These are phyloP conservation scores for Chalaropsis thielavioides DNA, from an alignment of 2,329 filamentous ascomycete species.

Conservation along the genomic window DNA sequence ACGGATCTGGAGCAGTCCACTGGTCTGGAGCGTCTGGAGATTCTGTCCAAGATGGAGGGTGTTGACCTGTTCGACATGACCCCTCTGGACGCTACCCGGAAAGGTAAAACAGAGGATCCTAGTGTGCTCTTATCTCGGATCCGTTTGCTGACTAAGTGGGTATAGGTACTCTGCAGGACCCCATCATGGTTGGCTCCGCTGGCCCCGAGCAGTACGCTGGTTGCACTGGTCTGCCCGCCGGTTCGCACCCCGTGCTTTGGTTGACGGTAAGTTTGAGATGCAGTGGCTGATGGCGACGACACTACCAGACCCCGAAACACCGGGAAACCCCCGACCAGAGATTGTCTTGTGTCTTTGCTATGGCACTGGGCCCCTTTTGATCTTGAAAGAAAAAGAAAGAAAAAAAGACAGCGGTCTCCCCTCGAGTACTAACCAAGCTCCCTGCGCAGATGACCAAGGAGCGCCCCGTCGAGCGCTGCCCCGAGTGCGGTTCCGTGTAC, in stretches of 20 bases:
- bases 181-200: constrained; percentile 78
- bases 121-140: not conserved
- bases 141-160: not conserved
- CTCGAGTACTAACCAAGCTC: not conserved
- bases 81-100: constrained; percentile 79
- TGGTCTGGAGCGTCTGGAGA: constrained; percentile 95
- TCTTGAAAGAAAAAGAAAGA: not conserved
- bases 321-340: not conserved
- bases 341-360: not conserved
- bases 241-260: constrained; percentile 86
- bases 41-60: constrained; percentile 98
- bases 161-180: constrained; percentile 71
- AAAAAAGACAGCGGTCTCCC: too few relatives aligned
- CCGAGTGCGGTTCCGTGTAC: constrained; percentile 90
- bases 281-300: not conserved
- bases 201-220: constrained; percentile 94
- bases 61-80: constrained; percentile 97
- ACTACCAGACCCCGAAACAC: not conserved
- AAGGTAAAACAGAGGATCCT: constrained; percentile 39
- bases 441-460: constrained; percentile 58
- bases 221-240: constrained; percentile 86
- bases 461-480: constrained; percentile 86
- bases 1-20: constrained; percentile 93
- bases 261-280: constrained; percentile 51
- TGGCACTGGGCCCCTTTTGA: not conserved